Base-by-base conservation (phyloP, 305 asterid genomes). In the Lippia alba region DNA sequence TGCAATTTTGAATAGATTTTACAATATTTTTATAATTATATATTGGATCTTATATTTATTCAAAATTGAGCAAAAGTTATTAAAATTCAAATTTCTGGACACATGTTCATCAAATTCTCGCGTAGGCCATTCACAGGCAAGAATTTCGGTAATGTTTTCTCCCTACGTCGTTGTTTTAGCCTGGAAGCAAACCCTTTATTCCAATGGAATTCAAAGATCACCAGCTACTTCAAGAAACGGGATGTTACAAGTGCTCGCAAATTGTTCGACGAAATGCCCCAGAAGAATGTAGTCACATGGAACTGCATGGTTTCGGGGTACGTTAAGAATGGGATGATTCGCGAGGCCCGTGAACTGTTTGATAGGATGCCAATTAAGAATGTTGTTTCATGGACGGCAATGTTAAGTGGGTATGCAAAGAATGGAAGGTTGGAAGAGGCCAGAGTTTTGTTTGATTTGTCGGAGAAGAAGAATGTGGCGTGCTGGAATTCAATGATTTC, bases 281-380 rank as follows among this genome's bases (percentile, higher is more conserved):
- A 67, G 14, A 83, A 72, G 86, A 83, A 85, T 65, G 73, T 71
- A 44, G 87, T 84, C 66, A 77, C 87, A 17, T 77, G 83, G 89
- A 84, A 82, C 83, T 82, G 89, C 76, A 79, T 80, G 83, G 79
- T 84, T 41, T 84, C 89, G 20, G 89, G 89, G 44, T 84, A 82
- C 66, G 19, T 79, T 14, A 78, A 62, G 69, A 82, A 85, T 63
- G 81, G 84, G 70, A 82, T 80, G 90, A 77, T 85, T 46, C 36
- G 69, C 17, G 84, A 82, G 71, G 90, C 90, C 36, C 82, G 84
- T 6, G 76, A 78, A 56, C 71, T 78, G 19, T 85, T 85, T 8
- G 82, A 80, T 58, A 71, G 78, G 60, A 80, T 85, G 90, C 85
- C 86, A 9, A 0, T 33, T 24, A 85, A 72, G 74, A 82, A 82